phyloP scores from a whole-genome alignment of 2,329 filamentous ascomycete genomes.

The Simplicillium sp. region DNA sequence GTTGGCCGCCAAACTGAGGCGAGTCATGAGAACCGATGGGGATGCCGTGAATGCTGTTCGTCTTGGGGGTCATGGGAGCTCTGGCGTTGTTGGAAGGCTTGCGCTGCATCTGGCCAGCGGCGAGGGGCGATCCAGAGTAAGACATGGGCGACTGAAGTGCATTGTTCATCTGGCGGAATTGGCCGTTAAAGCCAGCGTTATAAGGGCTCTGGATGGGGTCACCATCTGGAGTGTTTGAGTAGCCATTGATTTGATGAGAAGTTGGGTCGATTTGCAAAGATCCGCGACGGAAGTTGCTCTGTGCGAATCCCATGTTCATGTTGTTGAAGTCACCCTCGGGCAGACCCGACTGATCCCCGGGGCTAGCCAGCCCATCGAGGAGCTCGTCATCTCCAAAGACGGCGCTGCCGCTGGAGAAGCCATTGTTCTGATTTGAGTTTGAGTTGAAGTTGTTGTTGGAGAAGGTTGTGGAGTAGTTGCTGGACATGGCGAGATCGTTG shows the following conservation, averaged over 20 bases:
- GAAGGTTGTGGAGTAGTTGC: constrained; percentile 51
- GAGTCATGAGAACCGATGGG: constrained; percentile 60
- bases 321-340: constrained; percentile 46
- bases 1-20: constrained; percentile 63
- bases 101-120: constrained; percentile 54
- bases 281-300: constrained; percentile 48
- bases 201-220: constrained; percentile 90
- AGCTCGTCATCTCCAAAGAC: constrained; percentile 84
- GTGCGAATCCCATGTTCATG: constrained; percentile 49
- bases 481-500: constrained; percentile 67
- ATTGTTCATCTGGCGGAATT: constrained; percentile 59
- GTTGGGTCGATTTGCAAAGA: constrained; percentile 55
- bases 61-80: constrained; percentile 73
- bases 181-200: constrained; percentile 68
- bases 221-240: constrained; percentile 85
- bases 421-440: constrained; percentile 50
- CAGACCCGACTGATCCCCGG: constrained; percentile 41
- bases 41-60: constrained; percentile 63
- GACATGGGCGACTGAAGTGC: constrained; percentile 34
- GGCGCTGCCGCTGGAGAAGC: constrained; percentile 69
- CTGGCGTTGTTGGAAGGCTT: constrained; percentile 67
- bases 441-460: constrained; percentile 45
- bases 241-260: constrained; percentile 57
- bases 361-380: constrained; percentile 58
- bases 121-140: constrained; percentile 27